These are phyloP conservation scores for Cercospora berteroae DNA, from an alignment of 2,329 filamentous ascomycete genomes.

Conservation along the genomic window DNA sequence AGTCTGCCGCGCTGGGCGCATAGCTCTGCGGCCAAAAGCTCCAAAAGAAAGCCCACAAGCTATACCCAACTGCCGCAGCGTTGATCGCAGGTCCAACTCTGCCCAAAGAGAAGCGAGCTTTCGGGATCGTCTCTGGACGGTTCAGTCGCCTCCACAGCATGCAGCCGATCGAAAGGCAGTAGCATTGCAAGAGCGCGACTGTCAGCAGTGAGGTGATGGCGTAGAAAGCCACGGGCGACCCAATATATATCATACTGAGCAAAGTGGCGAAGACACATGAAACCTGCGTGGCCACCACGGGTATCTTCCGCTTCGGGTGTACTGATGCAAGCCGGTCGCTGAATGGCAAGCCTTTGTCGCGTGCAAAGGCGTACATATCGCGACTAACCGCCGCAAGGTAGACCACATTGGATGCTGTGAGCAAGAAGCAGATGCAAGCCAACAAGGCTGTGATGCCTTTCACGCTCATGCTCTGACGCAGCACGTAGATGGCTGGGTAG, in stretches of 20 bases:
- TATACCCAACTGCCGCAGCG: constrained; percentile 20
- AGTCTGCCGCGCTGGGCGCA: constrained; percentile 5
- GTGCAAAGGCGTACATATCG: constrained; percentile 36
- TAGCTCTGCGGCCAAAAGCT: constrained; percentile 18
- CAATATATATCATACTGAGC: constrained; percentile 41
- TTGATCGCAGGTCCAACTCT: constrained; percentile 26
- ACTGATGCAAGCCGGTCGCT: constrained; percentile 35
- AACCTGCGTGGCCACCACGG: constrained; percentile 34
- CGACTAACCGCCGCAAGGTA: constrained; percentile 25
- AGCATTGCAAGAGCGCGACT: constrained; percentile 22
- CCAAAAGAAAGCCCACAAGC: constrained; percentile 24
- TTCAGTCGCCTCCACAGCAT: constrained; percentile 28
- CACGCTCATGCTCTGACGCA: constrained; percentile 25
- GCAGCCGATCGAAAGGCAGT: constrained; percentile 28
- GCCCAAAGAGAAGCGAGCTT: constrained; percentile 23
- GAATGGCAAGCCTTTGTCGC: constrained; percentile 41
- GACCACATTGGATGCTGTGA: constrained; percentile 16
- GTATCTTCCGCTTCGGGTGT: constrained; percentile 17
- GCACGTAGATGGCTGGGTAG: constrained; percentile 41
- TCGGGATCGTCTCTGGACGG: constrained; percentile 24
- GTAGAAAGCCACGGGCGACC: constrained; percentile 41
- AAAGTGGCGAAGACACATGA: constrained; percentile 52
- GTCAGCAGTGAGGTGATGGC: constrained; percentile 41
- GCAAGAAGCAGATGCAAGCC: constrained; percentile 17
- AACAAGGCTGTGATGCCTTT: constrained; percentile 22